Base-by-base conservation (phyloP, 2,329 filamentous ascomycete genomes). In the Leptographium galeiforme region DNA sequence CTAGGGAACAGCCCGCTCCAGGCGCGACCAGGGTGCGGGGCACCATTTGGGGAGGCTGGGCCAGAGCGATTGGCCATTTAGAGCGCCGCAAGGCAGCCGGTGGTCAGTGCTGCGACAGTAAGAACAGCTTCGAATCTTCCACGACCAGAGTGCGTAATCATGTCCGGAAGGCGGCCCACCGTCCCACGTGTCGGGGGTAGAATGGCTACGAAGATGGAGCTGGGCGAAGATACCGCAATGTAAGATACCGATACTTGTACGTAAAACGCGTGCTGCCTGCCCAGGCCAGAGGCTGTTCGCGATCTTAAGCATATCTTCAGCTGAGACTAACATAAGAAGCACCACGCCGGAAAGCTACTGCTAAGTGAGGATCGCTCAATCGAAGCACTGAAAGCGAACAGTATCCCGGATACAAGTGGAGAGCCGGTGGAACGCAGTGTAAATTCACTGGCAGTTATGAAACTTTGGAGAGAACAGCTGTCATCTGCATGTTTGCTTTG, bases 61-160 rank as follows among this genome's bases (percentile, higher is more conserved):
- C 11, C 50, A 41, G 41, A 25, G 25, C 25, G 25, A 25, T 25
- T 25, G 25, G 25, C 25, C 25, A 25, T 25, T 25, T 25, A 25
- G 25, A 25, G 25, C 25, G 25, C 25, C 5, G 25, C 25, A 25
- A 25, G 25, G 25, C 25, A 25, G 30, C 18, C 30, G 47, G 13
- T 53, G 51, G 54, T 38, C 52, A 40, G 54, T 53, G 52, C 41
- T 43, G 19, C 8, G 34, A 30, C 16, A 8, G 18, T 45, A 44
- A 50, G 57, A 59, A 59, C 36, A 56, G 53, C 53, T 60, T 60
- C 53, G 58, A 60, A 60, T 36, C 48, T 57, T 59, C 58, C n/a
- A 57, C 52, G 34, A 7, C 25, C 25, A 25, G 25, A 25, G 25
- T 25, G 25, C 25, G 25, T 25, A 25, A 25, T 25, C 25, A 25